Base-by-base conservation (phyloP, 768 basidiomycete species). In the Cantharellus cinnabarinus region DNA sequence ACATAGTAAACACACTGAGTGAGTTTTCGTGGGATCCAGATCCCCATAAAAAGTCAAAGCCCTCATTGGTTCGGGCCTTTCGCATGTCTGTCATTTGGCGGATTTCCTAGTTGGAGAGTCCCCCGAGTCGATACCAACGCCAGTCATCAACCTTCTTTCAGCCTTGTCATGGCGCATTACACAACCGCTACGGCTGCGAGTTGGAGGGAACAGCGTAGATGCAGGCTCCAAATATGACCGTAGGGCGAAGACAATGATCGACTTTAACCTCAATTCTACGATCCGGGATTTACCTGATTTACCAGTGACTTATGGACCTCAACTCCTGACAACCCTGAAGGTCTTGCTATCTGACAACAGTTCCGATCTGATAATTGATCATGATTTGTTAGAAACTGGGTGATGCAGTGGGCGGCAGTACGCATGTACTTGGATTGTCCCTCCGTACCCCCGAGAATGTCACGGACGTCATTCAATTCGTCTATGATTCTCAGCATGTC, bases 141-240 rank as follows among this genome's bases (percentile, higher is more conserved):
- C 62, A 7, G 40, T 63, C 5, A 57, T 63, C 44, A 59, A 41
- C 42, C 59, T 61, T 44, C 58, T 63, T 14, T 34, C 41, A 29
- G 59, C 58, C 20, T 41, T 63, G 50, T 39, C 55, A 14, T 41
- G 39, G 34, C 62, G 62, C n/a, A 50, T 61, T 37, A 35, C 50
- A n/a, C 53, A 58, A 35, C 61, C 61, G 7, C 53, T 63, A 34
- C 57, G 62, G 4, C 50, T 63, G n/a, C 50, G 62, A 2, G 56
- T 63, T 38, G 62, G 62, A 2, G 62, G 62, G 10, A 63, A 63
- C 58, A 48, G 48, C 7, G 29, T 63, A 56, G 62, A 63, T 55
- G 20, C 20, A 29, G 56, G 42, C 35, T 62, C 61, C 7, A 38
- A 41, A 51, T 63, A 61, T 50, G 41, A 53, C 40, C 58, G 57